phyloP scores from a whole-genome alignment of 2,329 filamentous ascomycete species.

The Ophiocordyceps sinensis region DNA sequence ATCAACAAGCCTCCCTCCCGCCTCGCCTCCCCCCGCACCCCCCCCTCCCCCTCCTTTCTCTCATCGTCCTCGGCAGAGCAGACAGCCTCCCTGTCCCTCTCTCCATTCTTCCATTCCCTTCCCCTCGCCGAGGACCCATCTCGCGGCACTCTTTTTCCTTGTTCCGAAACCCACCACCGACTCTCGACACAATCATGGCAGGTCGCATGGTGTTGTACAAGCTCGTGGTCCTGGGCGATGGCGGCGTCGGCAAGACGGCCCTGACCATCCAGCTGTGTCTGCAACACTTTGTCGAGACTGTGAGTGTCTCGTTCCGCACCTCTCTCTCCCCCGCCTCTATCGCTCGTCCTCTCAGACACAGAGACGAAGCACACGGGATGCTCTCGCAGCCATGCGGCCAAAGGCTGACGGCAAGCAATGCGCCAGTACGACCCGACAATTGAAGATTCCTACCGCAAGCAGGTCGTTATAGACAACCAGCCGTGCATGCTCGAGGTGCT shows the following conservation, averaged over 20 bases:
- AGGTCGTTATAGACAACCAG: constrained; percentile 84
- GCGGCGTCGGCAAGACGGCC: constrained; percentile 87
- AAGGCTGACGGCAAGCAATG: constrained; percentile 1
- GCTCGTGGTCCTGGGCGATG: constrained; percentile 86
- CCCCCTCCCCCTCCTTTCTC: neutral
- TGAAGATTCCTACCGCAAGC: constrained; percentile 77
- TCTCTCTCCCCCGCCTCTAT: neutral
- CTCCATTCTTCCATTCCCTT: too few relatives aligned
- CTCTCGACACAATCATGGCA: constrained; percentile 48
- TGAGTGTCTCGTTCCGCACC: constrained; percentile 23
- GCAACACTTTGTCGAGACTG: constrained; percentile 95
- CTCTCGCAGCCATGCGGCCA: neutral
- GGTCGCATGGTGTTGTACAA: constrained; percentile 94
- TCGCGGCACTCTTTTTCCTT: neutral
- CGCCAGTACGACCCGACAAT: constrained; percentile 71
- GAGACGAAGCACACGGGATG: too few relatives aligned
- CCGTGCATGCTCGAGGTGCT: constrained; percentile 96
- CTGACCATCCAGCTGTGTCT: constrained; percentile 93
- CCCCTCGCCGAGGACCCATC: neutral
- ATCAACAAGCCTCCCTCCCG: neutral
- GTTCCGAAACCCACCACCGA: neutral
- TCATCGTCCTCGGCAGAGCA: neutral
- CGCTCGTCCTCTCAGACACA: too few relatives aligned
- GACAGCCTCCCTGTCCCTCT: too few relatives aligned
- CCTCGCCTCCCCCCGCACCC: neutral